Base-by-base conservation (phyloP, 345 rosid species). In the Rhizophora apiculata region DNA sequence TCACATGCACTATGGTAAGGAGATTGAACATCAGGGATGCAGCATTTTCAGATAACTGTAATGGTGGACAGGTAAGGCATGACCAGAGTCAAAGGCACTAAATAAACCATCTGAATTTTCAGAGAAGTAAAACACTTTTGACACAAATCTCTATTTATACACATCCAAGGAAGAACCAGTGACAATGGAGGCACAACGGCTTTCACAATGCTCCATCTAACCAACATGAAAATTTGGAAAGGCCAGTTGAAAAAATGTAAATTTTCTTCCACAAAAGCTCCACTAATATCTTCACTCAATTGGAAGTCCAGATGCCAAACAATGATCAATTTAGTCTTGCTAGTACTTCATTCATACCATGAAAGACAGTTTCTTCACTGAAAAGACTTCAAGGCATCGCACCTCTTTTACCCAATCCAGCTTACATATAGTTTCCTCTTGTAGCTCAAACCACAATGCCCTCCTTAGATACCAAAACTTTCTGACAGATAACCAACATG, bases 241-340 rank as follows among this genome's bases (percentile, higher is more conserved):
- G 67, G 65, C 66, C 69, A 54, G 57, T 69, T 46, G 26, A 48
- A 36, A 63, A 60, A 64, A 39, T 30, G 54, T 34, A 68, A 57
- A 5, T 66, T 59, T 68, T 71, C 80, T 73, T 75, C 30, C 62
- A 68, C 61, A 67, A 53, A 55, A 51, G 55, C 53, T 24, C 52
- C 34, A 67, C 49, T 37, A 26, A 58, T 51, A 64, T 64, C 70
- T 55, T 68, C 10, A 0, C 24, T 8, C 39, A 16, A 10, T 20
- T 48, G 36, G 31, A 39, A 61, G 54, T 67, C 48, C 56, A 60
- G 57, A 6, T 57, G 10, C 29, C 21, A 46, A 60, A 49, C 60
- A 60, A 55, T 46, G 48, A 27, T 51, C 71, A 70, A 59, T 60
- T 69, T 68, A 63, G 58, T 57, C 63, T n/a, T 65, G 39, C 48